Conservation (phyloP, 176 grass and related monocot genomes). For the Calamus simplicifolius region DNA sequence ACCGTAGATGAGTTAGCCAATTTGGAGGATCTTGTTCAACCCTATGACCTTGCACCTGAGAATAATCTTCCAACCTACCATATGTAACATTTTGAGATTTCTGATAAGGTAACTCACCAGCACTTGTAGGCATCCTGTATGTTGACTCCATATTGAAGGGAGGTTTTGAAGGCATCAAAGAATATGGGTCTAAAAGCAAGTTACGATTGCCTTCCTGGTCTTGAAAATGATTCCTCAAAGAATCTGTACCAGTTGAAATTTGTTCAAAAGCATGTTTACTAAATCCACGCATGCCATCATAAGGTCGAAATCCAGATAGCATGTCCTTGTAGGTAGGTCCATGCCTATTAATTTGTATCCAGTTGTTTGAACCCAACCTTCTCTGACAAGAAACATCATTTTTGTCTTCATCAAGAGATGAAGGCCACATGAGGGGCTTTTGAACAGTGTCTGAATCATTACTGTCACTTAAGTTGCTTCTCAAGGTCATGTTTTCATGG, state of each 20-base stretch:
- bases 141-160: slow-evolving; percentile 40
- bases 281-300: slow-evolving; percentile 30
- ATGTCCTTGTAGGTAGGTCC: slow-evolving; percentile 45
- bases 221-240: slow-evolving; percentile 40
- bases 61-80: slow-evolving; percentile 23
- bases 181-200: slow-evolving; percentile 32
- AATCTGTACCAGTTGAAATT: slow-evolving; percentile 18
- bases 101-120: slow-evolving; percentile 35
- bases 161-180: slow-evolving; percentile 29
- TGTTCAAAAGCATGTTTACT: slow-evolving; percentile 49
- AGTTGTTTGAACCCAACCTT: slow-evolving; percentile 33
- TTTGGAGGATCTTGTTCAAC: slow-evolving; percentile 20
- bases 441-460: slow-evolving; percentile 52
- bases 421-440: slow-evolving; percentile 59
- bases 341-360: slow-evolving; percentile 46
- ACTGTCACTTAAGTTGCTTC: slow-evolving; percentile 43
- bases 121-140: slow-evolving; percentile 15
- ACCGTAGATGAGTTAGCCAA: slow-evolving; percentile 2
- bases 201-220: slow-evolving; percentile 33
- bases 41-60: slow-evolving; percentile 31
- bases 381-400: slow-evolving; percentile 28
- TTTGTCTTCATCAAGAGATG: slow-evolving; percentile 35
- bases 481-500: slow-evolving; percentile 56
- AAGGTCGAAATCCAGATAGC: slow-evolving; percentile 19
- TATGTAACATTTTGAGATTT: slow-evolving; percentile 23